Evolutionary conservation across 768 basidiomycete species (phyloP).

Genomic region (Sarcomyxa edulis): DNA sequence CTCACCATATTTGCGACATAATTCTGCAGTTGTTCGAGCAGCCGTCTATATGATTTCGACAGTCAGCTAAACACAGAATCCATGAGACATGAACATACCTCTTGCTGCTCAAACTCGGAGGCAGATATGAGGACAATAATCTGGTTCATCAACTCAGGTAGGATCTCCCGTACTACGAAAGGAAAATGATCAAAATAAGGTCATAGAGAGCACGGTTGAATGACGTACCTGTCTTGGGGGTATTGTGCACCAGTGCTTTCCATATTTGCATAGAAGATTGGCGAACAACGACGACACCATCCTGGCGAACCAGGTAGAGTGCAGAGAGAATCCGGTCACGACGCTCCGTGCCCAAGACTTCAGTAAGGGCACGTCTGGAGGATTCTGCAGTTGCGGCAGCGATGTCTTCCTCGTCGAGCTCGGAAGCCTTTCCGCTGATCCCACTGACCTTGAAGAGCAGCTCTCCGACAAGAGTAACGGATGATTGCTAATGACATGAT

Average conservation of each 20-base stretch:
- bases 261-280: slow-evolving; percentile 93
- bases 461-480: slow-evolving; percentile 93
- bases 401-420: slow-evolving; percentile 69
- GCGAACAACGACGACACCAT: slow-evolving; percentile 83
- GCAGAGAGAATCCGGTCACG: slow-evolving; percentile 89
- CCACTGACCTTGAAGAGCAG: slow-evolving; percentile 95
- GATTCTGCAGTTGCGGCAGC: slow-evolving; percentile 63
- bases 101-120: slow-evolving; percentile 81
- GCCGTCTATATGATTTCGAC: slow-evolving; percentile 59
- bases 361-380: slow-evolving; percentile 80
- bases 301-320: slow-evolving; percentile 90
- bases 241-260: slow-evolving; percentile 97
- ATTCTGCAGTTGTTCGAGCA: slow-evolving; percentile 78
- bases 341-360: slow-evolving; percentile 83
- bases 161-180: slow-evolving; percentile 79
- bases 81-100: slow-evolving; percentile 44
- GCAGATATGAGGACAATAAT: slow-evolving; percentile 75
- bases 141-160: slow-evolving; percentile 78
- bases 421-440: slow-evolving; percentile 83
- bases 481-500: slow-evolving; percentile 65
- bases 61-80: slow-evolving; percentile 3
- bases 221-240: slow-evolving; percentile 82
- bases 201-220: slow-evolving; percentile 1
- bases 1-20: slow-evolving; percentile 96
- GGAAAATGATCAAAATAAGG: slow-evolving; percentile 2